phyloP scores from a whole-genome alignment of 768 basidiomycete species.

The Gymnopilus dilepis region DNA sequence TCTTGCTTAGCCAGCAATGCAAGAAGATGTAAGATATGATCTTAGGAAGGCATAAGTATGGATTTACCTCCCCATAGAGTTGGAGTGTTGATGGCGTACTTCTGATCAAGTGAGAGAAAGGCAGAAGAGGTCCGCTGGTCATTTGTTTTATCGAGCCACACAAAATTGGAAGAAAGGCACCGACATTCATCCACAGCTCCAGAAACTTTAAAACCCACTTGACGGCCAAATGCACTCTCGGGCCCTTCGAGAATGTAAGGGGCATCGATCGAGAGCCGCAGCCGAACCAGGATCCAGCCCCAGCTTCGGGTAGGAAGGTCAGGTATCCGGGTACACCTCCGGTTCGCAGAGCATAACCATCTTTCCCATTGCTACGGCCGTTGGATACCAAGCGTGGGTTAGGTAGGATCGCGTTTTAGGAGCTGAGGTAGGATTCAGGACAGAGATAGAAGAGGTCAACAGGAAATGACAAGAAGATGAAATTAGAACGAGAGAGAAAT shows the following conservation, averaged over 20 bases:
- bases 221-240: constrained; percentile 44
- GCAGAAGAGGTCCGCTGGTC: constrained; percentile 7
- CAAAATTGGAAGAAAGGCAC: constrained; percentile 5
- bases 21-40: no score
- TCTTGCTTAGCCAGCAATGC: no score
- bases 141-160: constrained; percentile 35
- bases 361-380: constrained; percentile 45
- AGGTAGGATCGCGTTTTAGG: not conserved
- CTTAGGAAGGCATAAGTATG: constrained; percentile 8
- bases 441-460: constrained; percentile 2
- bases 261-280: constrained; percentile 38
- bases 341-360: constrained; percentile 42
- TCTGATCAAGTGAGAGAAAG: constrained; percentile 21
- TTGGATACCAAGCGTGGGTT: constrained; percentile 10
- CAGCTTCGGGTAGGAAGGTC: constrained; percentile 42
- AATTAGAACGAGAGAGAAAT: constrained; percentile 13
- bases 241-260: constrained; percentile 49
- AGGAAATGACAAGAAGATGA: not conserved
- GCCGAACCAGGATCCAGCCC: constrained; percentile 40
- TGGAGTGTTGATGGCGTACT: constrained; percentile 26
- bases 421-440: not conserved
- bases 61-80: constrained; percentile 23
- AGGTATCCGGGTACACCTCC: constrained; percentile 44
- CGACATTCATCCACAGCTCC: constrained; percentile 10
- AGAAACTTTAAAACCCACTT: constrained; percentile 36